These are phyloP conservation scores for Carex myosuroides DNA, from an alignment of 176 grass and related monocot genomes.

Conservation along the genomic window DNA sequence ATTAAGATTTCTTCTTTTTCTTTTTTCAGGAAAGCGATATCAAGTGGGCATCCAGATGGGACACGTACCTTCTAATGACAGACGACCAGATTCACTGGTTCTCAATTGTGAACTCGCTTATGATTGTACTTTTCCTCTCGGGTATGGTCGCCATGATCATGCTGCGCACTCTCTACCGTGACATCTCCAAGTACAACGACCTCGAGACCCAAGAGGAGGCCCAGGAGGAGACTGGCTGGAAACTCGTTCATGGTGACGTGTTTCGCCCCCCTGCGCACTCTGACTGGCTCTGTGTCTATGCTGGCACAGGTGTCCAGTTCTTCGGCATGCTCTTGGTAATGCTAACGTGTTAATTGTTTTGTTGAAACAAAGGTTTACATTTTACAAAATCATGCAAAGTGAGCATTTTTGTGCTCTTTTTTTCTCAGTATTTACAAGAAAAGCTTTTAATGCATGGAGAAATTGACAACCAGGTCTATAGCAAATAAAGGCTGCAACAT, in stretches of 20 bases:
- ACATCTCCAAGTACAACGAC: slow-evolving; percentile 91
- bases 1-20: slow-evolving; percentile 4
- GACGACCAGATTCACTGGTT: slow-evolving; percentile 97
- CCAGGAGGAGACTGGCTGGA: slow-evolving; percentile 95
- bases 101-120: slow-evolving; percentile 90
- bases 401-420: not conserved
- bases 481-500: not conserved
- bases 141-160: slow-evolving; percentile 98
- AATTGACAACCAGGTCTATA: not conserved
- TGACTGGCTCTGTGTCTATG: slow-evolving; percentile 81
- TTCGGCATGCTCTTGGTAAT: slow-evolving; percentile 73
- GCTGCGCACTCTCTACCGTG: slow-evolving; percentile 85
- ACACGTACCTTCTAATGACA: slow-evolving; percentile 82
- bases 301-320: slow-evolving; percentile 77
- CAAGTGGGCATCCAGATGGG: slow-evolving; percentile 95
- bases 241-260: slow-evolving; percentile 82
- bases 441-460: not conserved
- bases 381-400: not conserved
- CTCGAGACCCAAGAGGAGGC: slow-evolving; percentile 85
- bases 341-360: not conserved
- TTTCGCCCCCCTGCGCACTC: slow-evolving; percentile 64
- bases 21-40: slow-evolving; percentile 77
- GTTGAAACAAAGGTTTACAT: not conserved
- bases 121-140: slow-evolving; percentile 94
- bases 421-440: not conserved